These are phyloP conservation scores for Lanmaoa rubissima DNA, from an alignment of 768 basidiomycete genomes.

Conservation along the genomic window DNA sequence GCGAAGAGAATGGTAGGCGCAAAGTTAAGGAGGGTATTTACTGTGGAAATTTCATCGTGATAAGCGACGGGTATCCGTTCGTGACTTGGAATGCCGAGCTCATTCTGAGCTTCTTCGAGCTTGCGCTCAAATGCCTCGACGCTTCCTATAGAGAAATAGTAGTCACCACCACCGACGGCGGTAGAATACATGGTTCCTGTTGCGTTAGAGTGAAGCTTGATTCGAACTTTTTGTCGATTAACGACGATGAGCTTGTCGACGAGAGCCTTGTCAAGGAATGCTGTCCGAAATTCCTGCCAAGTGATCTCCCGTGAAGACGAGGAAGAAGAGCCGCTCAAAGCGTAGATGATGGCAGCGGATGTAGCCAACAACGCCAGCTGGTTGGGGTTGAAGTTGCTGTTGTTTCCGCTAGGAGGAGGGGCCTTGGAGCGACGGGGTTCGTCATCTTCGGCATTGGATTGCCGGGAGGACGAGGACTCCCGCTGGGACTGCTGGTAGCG, in stretches of 20 bases:
- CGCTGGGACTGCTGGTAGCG: slow-evolving; percentile 49
- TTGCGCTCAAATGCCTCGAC: slow-evolving; percentile 96
- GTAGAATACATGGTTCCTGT: slow-evolving; percentile 74
- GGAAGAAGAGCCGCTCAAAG: slow-evolving; percentile 47
- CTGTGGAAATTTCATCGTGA: slow-evolving; percentile 87
- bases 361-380: slow-evolving; percentile 61
- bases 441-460: slow-evolving; percentile 30
- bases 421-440: slow-evolving; percentile 42
- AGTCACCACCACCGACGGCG: slow-evolving; percentile 56
- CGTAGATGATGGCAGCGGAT: slow-evolving; percentile 62
- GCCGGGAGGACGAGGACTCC: slow-evolving; percentile 29
- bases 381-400: slow-evolving; percentile 52
- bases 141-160: slow-evolving; percentile 96
- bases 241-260: slow-evolving; percentile 93
- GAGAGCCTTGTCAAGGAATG: slow-evolving; percentile 93
- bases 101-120: slow-evolving; percentile 88
- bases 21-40: slow-evolving; percentile 81
- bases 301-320: slow-evolving; percentile 84
- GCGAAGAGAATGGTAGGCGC: slow-evolving; percentile 93
- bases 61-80: slow-evolving; percentile 98
- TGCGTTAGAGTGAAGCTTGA: slow-evolving; percentile 91
- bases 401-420: slow-evolving; percentile 44
- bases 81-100: slow-evolving; percentile 86
- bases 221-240: slow-evolving; percentile 86
- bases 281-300: slow-evolving; percentile 98